A percentile compares a stretch with the other conserved stretches of the same genome.
phyloP scores from a whole-genome alignment of 345 rosid genomes.

The Clarkia xantiana region DNA sequence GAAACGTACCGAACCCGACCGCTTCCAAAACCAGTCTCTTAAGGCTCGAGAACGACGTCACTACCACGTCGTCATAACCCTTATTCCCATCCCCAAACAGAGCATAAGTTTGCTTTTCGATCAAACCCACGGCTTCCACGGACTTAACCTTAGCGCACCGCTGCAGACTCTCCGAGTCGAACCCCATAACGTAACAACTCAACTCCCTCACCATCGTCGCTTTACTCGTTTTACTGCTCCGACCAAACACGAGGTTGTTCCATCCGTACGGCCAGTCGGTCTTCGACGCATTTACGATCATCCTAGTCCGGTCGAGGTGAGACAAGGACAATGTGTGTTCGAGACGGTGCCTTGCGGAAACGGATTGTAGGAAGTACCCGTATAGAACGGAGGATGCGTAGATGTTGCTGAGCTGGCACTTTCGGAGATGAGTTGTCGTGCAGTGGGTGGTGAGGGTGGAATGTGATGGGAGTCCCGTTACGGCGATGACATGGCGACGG shows the following conservation, averaged over 20 bases:
- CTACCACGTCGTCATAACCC: constrained; percentile 24
- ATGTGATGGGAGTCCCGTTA: constrained; percentile 58
- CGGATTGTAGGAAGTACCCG: constrained; percentile 83
- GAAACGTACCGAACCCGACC: constrained; percentile 80
- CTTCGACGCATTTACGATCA: no score
- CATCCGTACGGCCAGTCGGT: constrained; percentile 13
- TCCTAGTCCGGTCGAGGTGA: constrained; percentile 12
- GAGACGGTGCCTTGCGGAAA: constrained; percentile 50
- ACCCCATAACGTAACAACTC: constrained; percentile 50
- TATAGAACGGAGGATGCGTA: constrained; percentile 61
- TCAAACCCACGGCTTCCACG: constrained; percentile 47
- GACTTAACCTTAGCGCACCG: constrained; percentile 60
- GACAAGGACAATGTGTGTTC: constrained; percentile 31
- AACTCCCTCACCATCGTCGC: constrained; percentile 32
- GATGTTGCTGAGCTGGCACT: constrained; percentile 29
- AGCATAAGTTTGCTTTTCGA: constrained; percentile 61
- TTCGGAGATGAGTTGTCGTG: constrained; percentile 62
- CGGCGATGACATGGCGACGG: constrained; percentile 54
- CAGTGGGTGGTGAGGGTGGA: constrained; percentile 75
- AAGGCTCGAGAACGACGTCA: constrained; percentile 73
- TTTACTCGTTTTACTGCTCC: constrained; percentile 10
- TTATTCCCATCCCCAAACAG: constrained; percentile 49
- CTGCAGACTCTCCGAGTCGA: constrained; percentile 56
- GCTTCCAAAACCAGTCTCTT: constrained; percentile 87
- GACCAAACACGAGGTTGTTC: constrained; percentile 27